Base-by-base conservation (phyloP, 495 filamentous ascomycete genomes). In the Hypoxylon subgilvum region DNA sequence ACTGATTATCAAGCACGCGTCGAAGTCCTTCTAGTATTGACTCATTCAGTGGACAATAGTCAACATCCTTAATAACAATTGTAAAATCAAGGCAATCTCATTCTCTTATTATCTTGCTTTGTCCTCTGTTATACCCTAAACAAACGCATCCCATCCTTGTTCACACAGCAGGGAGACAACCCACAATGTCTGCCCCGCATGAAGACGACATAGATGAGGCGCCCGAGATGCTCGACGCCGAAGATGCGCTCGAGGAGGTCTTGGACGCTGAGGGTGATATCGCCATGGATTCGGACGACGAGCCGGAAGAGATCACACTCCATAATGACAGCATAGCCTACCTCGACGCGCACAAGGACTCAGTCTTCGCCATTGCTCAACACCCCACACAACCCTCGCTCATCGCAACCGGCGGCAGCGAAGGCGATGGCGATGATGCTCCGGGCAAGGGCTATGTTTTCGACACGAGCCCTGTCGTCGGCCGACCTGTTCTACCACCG, bases 311-410 rank as follows among this genome's bases (percentile, higher is more conserved):
- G 67, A 84, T 97, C 43, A 75, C 78, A 25, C 78, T 97, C 12
- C 81, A 92, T 53, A 97, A 97, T 75, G 92, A 97, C 79, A 92
- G 89, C 53, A 76, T 84, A 54, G 95, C 92, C 45, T 90, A 96
- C 75, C 96, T 97, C 72, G 94, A 97, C 74, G 68, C 69, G 1
- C 91, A 96, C 78, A 86, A 80, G 40, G 91, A 96, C 78, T 89
- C 85, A 39, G 87, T 99, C 48, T 97, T 96, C 77, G 87, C 88
- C 69, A 90, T 99, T 66, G 90, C 91, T 23, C 89, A 94, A 63
- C 95, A 99, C 69, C 95, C 95, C 2, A 74, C 86, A 9, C 79
- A 88, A 63, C 86, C 88, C 21, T 76, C 84, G 13, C 86, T 96
- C 38, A 79, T 97, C 53, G 86, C 93, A 9, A 96, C 92, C 0